Base-by-base conservation (phyloP, 768 basidiomycete genomes). In the Leucocoprinus birnbaumii region DNA sequence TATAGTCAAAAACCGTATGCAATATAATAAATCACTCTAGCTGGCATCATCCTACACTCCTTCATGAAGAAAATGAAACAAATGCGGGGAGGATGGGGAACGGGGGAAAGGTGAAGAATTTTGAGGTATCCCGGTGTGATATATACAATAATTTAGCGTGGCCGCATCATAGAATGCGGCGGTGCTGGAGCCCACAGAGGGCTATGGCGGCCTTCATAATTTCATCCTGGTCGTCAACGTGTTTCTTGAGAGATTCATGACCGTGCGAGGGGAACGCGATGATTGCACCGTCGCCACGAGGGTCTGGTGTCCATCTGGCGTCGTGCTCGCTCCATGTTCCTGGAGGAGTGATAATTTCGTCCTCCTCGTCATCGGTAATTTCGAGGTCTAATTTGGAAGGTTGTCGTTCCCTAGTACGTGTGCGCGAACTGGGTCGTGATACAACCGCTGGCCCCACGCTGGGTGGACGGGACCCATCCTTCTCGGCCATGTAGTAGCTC, bases 131-230 rank as follows among this genome's bases (percentile, higher is more conserved):
- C 35, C 47, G 22, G 27, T 48, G 31, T 55, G 13, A 38, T 55
- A 37, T 49, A 24, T 48, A 55, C 47, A 55, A 35, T 43, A 42
- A 9, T 13, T 16, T 35, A 21, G 11, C 14, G n/a, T 7, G n/a
- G 16, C 27, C 27, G 2, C 19, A 22, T 58, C 38, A 56, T 51
- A 56, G 38, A 18, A 8, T 3, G 34, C 58, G 58, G 18, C 67
- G 60, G 49, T 70, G 67, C 25, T 76, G 75, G 53, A 80, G 71
- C 31, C 86, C 86, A 64, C 86, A 88, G 18, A 89, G 68, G 41
- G 81, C 82, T 38, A 86, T 70, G 24, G 87, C 87, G 21, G 85
- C 87, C 57, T 79, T 80, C 82, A 89, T 85, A 69, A 82, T 80
- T 53, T 86, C 86, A 31, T 85, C 81, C 64, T 87, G 83, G 43